Evolutionary conservation across 768 basidiomycete species (phyloP).

Genomic region (Serendipita sp.): DNA sequence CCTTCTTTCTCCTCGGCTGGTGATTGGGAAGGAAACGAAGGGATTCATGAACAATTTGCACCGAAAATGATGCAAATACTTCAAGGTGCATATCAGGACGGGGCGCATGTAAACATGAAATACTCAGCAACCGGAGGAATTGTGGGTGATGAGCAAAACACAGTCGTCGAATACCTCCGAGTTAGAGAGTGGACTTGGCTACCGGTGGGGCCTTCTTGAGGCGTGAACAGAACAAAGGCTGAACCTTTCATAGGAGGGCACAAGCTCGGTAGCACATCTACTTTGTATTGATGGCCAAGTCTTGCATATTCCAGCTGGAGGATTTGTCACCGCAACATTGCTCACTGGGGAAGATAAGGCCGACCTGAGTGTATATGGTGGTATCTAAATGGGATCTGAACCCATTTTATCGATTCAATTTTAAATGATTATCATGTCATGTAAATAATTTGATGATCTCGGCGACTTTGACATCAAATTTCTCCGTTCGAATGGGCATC

Average conservation of each 20-base stretch:
- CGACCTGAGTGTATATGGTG: not conserved
- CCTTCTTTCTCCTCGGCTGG: constrained; percentile 21
- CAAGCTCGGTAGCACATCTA: constrained; percentile 46
- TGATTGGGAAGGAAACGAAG: constrained; percentile 20
- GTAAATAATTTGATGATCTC: constrained; percentile 5
- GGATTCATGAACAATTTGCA: constrained; percentile 33
- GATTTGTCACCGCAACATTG: constrained; percentile 17
- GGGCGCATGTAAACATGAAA: constrained; percentile 46
- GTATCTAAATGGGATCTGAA: not conserved
- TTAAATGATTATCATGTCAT: not conserved
- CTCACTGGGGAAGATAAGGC: not conserved
- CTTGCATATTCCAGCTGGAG: constrained; percentile 41
- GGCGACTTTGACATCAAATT: constrained; percentile 42
- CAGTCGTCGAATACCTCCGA: constrained; percentile 68
- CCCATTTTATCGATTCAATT: not conserved
- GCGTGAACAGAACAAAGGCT: constrained; percentile 5
- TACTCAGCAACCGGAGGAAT: constrained; percentile 34
- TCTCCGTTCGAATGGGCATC: constrained; percentile 90
- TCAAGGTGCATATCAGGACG: constrained; percentile 58
- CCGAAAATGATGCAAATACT: constrained; percentile 38
- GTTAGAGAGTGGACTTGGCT: constrained; percentile 76
- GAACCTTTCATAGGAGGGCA: constrained; percentile 29
- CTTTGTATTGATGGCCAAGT: constrained; percentile 72
- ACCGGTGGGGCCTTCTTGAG: constrained; percentile 37
- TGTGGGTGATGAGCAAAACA: constrained; percentile 19